Conservation (phyloP, 2,329 filamentous ascomycete species). For the Penicillium sp. region DNA sequence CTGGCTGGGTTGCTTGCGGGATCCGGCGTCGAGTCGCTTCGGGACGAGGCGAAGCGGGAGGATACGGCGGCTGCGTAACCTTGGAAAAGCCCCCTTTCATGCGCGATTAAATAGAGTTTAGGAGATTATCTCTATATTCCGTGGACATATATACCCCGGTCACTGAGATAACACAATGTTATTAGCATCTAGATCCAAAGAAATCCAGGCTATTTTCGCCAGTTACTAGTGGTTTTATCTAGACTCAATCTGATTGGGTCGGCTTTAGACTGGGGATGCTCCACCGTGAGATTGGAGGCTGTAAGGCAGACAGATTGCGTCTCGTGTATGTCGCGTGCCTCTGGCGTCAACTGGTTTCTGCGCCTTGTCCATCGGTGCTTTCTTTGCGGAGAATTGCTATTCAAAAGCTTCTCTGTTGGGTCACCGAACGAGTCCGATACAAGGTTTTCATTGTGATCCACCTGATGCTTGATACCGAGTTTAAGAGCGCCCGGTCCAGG, state of each 20-base stretch:
- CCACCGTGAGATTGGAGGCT: neutral
- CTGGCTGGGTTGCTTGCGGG: constrained; percentile 51
- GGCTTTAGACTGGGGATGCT: neutral
- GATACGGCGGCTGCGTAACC: constrained; percentile 37
- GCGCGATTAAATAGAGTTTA: neutral
- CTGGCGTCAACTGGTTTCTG: neutral
- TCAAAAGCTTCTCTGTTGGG: no score
- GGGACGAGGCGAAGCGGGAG: constrained; percentile 48
- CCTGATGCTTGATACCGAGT: no score
- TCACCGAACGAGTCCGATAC: no score
- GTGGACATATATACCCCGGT: neutral
- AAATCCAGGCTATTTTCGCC: neutral
- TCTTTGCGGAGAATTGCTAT: no score
- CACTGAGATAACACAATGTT: neutral
- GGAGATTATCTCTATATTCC: neutral
- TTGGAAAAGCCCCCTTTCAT: neutral
- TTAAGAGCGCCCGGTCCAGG: no score
- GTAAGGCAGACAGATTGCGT: neutral
- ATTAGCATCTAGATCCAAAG: no score
- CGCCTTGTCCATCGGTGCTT: no score
- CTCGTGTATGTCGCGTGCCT: neutral
- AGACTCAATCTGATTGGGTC: neutral
- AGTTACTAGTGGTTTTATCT: neutral
- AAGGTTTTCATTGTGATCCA: no score
- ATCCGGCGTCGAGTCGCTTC: constrained; percentile 30